Conservation (phyloP, 1,284 basidiomycete species). For the Irpex sp. region DNA sequence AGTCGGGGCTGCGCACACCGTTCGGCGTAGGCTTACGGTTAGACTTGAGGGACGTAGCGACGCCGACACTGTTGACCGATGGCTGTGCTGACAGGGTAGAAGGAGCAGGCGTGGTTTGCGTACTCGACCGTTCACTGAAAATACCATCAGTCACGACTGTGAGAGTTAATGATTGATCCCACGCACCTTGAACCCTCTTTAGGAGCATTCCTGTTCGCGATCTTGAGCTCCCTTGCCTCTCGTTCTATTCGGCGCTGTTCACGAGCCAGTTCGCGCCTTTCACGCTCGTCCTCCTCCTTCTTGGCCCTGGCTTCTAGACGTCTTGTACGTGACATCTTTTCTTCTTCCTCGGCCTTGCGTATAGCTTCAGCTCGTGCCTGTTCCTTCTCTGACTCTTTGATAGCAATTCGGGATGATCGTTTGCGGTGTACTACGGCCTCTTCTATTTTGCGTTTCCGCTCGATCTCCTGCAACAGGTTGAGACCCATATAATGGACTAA, state of each 20-base stretch:
- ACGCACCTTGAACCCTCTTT: conserved; percentile 17
- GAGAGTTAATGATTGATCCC: not conserved
- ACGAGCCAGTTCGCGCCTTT: conserved; percentile 52
- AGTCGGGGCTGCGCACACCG: conserved; percentile 52
- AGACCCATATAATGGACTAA: not conserved
- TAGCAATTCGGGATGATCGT: conserved; percentile 79
- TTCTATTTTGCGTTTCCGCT: conserved; percentile 58
- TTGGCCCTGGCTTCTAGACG: conserved; percentile 61
- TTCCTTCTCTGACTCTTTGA: conserved; percentile 69
- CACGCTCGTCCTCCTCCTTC: conserved; percentile 60
- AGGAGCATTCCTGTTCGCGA: conserved; percentile 23
- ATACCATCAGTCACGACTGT: not conserved
- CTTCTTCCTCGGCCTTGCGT: conserved; percentile 58
- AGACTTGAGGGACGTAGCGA: conserved; percentile 12
- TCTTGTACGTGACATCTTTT: conserved; percentile 59
- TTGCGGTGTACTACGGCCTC: conserved; percentile 76
- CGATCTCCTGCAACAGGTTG: conserved; percentile 47
- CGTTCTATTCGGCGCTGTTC: conserved; percentile 50
- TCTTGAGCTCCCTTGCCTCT: conserved; percentile 37
- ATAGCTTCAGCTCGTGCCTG: conserved; percentile 54
- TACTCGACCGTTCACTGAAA: not conserved
- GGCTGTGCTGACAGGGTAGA: not conserved
- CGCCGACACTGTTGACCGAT: conserved; percentile 16
- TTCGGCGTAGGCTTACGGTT: conserved; percentile 32
- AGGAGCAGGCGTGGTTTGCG: not conserved